Conservation (phyloP, 768 basidiomycete species). For the Rhodotorula babjevae region DNA sequence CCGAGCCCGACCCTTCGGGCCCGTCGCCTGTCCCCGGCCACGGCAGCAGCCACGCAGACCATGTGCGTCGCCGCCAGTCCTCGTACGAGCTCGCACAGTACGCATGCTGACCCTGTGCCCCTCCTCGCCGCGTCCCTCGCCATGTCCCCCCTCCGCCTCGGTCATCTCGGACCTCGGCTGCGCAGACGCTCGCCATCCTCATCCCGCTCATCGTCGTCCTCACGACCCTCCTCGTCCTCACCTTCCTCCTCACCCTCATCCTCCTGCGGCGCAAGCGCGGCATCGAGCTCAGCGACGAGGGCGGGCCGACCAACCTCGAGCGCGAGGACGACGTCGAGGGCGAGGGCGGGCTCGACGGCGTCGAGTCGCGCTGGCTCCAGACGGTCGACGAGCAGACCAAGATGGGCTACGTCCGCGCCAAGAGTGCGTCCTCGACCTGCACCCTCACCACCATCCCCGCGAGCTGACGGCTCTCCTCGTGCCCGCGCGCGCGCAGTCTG, state of each 20-base stretch:
- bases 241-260: slow-evolving; percentile 87
- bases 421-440: slow-evolving; percentile 76
- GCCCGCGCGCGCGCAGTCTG: slow-evolving; percentile 44
- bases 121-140: no score
- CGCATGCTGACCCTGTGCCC: neutral
- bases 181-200: slow-evolving; percentile 53
- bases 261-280: slow-evolving; percentile 59
- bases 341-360: slow-evolving; percentile 86
- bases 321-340: slow-evolving; percentile 78
- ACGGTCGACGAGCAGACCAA: slow-evolving; percentile 62
- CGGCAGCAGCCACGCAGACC: neutral
- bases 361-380: slow-evolving; percentile 93
- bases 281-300: slow-evolving; percentile 70
- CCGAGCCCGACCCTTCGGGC: neutral
- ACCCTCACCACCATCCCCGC: no score
- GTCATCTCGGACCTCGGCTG: no score
- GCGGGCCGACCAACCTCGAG: slow-evolving; percentile 89
- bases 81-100: no score
- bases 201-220: slow-evolving; percentile 91
- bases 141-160: neutral
- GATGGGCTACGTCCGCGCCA: slow-evolving; percentile 73
- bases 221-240: slow-evolving; percentile 83
- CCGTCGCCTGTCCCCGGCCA: neutral
- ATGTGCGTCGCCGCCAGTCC: neutral
- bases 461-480: no score